Base-by-base conservation (phyloP, 345 rosid genomes). In the Citrus unshiu region DNA sequence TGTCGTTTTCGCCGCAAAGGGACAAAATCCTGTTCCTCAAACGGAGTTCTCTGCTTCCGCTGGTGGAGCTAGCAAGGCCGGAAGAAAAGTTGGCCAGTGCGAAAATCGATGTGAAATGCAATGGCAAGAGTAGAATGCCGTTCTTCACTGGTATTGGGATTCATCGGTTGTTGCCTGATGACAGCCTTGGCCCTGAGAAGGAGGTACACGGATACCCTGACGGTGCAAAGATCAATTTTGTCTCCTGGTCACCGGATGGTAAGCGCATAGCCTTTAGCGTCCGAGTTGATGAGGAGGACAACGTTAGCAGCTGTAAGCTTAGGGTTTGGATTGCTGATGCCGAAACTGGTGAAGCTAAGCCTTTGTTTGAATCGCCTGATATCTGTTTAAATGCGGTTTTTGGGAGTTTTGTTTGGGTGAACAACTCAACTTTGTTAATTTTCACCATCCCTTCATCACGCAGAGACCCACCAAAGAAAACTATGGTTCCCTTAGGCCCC, bases 1-100 rank as follows among this genome's bases (percentile, higher is more conserved):
- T 96, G 79, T 91, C 99, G 35, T 93, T 96, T 88, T 96, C 99
- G 13, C 98, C 99, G 3, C 91, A 89, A 0, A 88, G 95, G 80
- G 97, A 96, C 79, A 94, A 91, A 79, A 88, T 96, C 32, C 68
- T 94, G 64, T 96, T 94, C 78, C 95, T 96, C 49, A 96, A 91
- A 84, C 88, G 99, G 60, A 90, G 98, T 84, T 79, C 98, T 58
- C 77, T 96, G 80, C 98, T 97, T 77, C 98, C 98, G 9, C 57
- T 96, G 75, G 88, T 77, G 14, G 99, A 96, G 79, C 84, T 96
- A 69, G 97, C 98, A 1, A 88, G 88, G 82, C 98, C 97, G 0
- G 98, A 96, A 85, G 95, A 91, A 78, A 96, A 96, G 89, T 90
- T 96, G 49, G 99, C 97, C 29, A 97, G 98, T 59, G 97, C 22